These are phyloP conservation scores for Arachis stenosperma DNA, from an alignment of 306 rosid species.

Conservation along the genomic window DNA sequence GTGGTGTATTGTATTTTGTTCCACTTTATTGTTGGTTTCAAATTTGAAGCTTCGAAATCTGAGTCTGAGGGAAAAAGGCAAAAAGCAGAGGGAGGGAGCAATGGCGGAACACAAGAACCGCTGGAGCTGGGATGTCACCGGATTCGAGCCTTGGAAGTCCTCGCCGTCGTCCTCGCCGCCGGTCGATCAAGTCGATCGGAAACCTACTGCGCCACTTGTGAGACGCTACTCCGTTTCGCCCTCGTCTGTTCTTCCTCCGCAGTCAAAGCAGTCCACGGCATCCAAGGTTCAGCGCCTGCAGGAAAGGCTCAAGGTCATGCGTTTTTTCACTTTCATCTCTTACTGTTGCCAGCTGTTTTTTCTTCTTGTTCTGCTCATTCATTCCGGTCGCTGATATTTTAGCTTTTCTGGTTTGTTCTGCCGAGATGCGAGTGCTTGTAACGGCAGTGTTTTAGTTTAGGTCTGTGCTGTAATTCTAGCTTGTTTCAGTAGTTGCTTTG, in stretches of 20 bases:
- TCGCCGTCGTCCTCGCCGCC: constrained; percentile 44
- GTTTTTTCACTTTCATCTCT: constrained; percentile 26
- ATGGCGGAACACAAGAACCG: constrained; percentile 85
- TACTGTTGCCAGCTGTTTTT: constrained; percentile 26
- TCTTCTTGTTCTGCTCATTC: not conserved
- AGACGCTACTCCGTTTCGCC: constrained; percentile 81
- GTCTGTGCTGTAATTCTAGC: not conserved
- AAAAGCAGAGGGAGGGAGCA: not conserved
- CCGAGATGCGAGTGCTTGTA: not conserved
- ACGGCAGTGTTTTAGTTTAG: constrained; percentile 12
- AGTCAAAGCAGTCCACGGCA: constrained; percentile 53
- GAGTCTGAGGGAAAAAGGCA: not conserved
- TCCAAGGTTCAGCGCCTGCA: constrained; percentile 69
- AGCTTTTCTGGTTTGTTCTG: not conserved
- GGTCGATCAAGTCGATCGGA: constrained; percentile 57
- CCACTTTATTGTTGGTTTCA: constrained; percentile 32
- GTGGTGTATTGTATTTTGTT: not conserved
- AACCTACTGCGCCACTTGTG: constrained; percentile 57
- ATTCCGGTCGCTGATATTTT: not conserved
- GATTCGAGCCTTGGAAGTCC: constrained; percentile 87
- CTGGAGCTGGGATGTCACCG: constrained; percentile 99
- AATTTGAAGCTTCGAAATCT: constrained; percentile 42
- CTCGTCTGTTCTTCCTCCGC: constrained; percentile 67
- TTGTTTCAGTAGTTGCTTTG: constrained; percentile 27
- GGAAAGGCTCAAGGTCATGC: constrained; percentile 79